Evolutionary conservation across 1,284 basidiomycete species (phyloP), one percentile per base, ranked within the genome.

Genomic region (Ustilago shanxiensis): DNA sequence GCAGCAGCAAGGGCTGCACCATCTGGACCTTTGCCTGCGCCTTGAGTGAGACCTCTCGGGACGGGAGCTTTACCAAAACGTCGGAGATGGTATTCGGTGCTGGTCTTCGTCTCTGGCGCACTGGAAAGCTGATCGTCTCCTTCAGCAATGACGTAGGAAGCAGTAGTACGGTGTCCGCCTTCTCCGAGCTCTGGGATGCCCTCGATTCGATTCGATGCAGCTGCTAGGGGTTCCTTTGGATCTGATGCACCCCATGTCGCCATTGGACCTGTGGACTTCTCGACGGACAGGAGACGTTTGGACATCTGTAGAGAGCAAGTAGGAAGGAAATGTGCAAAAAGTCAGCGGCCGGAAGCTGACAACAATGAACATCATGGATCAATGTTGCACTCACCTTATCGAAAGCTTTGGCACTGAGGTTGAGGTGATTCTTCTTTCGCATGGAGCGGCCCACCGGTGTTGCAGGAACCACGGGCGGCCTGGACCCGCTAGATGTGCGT

Each of bases 361-460:
- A n/a, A 33, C 31, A 6, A 49, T 44, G 24, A 6, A 24, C 22
- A 7, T 26, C 6, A 8, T 13, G 26, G n/a, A 13, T 26, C 24
- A 14, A 5, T 26, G 35, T 11, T 9, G n/a, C 11, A 51, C 68
- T 39, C 22, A 74, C 72, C 67, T 80, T 80, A 29, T 81, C 80
- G 44, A 80, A 81, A 29, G 79, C 75, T 62, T 80, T 81, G 18
- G 78, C 79, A 47, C 80, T 81, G 24, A 82, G 73, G 39, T 77
- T 79, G 47, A 78, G 67, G 51, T 78, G 71, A 13, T 74, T 78
- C 60, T 64, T 72, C 51, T 73, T 78, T 45, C 71, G 66, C 58
- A 71, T 73, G 2, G 75, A 78, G 2, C 75, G 52, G n/a, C 73
- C 73, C 16, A 67, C 61, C 28, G 75, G 75, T 2, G 75, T 78